Conservation (phyloP, 2,329 filamentous ascomycete species). For the Cladosporium sp. region DNA sequence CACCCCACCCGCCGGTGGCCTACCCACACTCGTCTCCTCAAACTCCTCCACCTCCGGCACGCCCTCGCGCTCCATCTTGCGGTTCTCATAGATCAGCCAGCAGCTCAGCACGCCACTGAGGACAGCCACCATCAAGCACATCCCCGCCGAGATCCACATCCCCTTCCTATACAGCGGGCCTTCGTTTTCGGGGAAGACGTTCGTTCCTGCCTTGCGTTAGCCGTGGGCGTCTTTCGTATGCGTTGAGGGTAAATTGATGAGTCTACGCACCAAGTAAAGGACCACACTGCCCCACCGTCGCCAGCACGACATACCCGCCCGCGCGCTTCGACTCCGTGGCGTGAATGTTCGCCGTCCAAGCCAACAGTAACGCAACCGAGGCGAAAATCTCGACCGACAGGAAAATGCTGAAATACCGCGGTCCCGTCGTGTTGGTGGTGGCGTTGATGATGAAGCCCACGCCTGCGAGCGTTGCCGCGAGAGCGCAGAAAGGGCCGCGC, state of each 20-base stretch:
- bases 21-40: slow-evolving; percentile 19
- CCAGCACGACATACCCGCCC: slow-evolving; percentile 35
- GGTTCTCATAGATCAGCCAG: slow-evolving; percentile 58
- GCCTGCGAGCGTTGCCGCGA: slow-evolving; percentile 33
- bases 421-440: slow-evolving; percentile 30
- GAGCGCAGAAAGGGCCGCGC: slow-evolving; percentile 37
- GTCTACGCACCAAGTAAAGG: slow-evolving; percentile 9
- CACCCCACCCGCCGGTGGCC: slow-evolving; percentile 12
- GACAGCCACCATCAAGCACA: slow-evolving; percentile 57
- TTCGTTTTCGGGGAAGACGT: slow-evolving; percentile 54
- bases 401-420: slow-evolving; percentile 37
- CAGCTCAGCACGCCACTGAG: slow-evolving; percentile 52
- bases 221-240: no score
- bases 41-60: slow-evolving; percentile 23
- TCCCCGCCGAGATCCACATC: slow-evolving; percentile 56
- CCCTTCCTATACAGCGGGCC: slow-evolving; percentile 51
- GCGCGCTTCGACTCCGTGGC: slow-evolving; percentile 35
- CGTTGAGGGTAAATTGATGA: no score
- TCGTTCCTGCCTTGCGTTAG: slow-evolving; percentile 46
- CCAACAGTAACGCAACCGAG: slow-evolving; percentile 32
- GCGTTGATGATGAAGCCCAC: slow-evolving; percentile 41
- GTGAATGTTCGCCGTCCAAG: slow-evolving; percentile 38
- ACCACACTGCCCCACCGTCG: slow-evolving; percentile 34
- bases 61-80: slow-evolving; percentile 50
- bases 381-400: slow-evolving; percentile 39